A percentile compares a stretch with the other conserved stretches of the same genome.
Conservation (phyloP, 2,329 filamentous ascomycete genomes). For the Trichoderma afroharzianum region DNA sequence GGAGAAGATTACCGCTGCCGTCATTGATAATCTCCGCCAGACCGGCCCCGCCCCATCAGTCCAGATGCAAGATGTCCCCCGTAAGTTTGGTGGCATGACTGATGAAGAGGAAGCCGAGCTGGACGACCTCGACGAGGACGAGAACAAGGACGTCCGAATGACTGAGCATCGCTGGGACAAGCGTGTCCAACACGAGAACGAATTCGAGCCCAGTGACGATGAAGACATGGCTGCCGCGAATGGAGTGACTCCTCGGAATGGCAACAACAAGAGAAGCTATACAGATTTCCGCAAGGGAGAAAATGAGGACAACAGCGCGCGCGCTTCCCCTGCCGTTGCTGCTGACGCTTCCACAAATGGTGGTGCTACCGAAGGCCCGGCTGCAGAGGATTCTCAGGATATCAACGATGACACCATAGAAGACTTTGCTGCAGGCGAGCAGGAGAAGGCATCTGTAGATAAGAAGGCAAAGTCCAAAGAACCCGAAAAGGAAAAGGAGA, state of each 20-base stretch:
- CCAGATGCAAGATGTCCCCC: constrained; percentile 76
- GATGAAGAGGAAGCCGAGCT: constrained; percentile 65
- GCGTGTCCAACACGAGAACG: constrained; percentile 69
- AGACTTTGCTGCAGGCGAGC: constrained; percentile 35
- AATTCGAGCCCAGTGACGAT: constrained; percentile 84
- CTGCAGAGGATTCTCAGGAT: constrained; percentile 33
- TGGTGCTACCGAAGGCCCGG: constrained; percentile 27
- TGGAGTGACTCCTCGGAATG: constrained; percentile 58
- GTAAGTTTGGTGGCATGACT: constrained; percentile 58
- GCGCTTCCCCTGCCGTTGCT: constrained; percentile 37
- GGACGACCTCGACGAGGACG: constrained; percentile 74
- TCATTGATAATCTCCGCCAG: constrained; percentile 83
- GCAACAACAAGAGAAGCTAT: constrained; percentile 49
- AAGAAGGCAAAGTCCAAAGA: constrained; percentile 9
- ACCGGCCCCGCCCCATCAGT: constrained; percentile 85
- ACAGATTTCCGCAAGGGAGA: constrained; percentile 47
- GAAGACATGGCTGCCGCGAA: constrained; percentile 74
- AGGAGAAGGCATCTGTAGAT: constrained; percentile 25
- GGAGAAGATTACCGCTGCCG: constrained; percentile 73
- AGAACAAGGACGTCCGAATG: constrained; percentile 77
- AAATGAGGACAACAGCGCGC: constrained; percentile 36
- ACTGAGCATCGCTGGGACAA: constrained; percentile 82
- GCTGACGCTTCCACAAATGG: constrained; percentile 33
- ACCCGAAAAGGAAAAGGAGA: not conserved
- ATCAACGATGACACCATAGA: constrained; percentile 43